Evolutionary conservation across 83 land plant species (phyloP).

Genomic region (Isoetes engelmannii): DNA sequence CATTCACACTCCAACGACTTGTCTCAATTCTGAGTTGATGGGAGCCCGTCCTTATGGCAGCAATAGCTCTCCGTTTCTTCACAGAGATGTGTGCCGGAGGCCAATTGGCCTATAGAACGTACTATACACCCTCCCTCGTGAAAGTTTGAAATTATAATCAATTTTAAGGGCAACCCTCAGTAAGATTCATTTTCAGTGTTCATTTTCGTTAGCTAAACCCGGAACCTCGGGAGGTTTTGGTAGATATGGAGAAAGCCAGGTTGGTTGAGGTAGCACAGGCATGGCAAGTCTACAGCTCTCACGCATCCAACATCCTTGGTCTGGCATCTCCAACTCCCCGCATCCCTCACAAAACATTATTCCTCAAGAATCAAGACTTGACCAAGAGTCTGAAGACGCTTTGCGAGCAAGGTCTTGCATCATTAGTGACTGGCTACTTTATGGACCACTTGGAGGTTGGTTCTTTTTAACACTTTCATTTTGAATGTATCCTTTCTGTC

Average conservation of each 20-base stretch:
- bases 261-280: constrained; percentile 18
- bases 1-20: too few species aligned
- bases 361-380: constrained; percentile 8
- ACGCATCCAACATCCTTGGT: constrained; percentile 7
- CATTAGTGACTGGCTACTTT: constrained; percentile 19
- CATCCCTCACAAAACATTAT: constrained; percentile 2
- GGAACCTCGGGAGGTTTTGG: background rate
- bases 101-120: too few species aligned
- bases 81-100: too few species aligned
- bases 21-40: too few species aligned
- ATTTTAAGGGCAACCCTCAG: too few species aligned
- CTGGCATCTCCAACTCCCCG: background rate
- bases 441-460: constrained; percentile 27
- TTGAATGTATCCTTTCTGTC: background rate
- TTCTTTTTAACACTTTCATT: background rate
- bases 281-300: constrained; percentile 19
- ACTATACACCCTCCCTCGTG: too few species aligned
- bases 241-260: constrained; percentile 10
- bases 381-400: constrained; percentile 18
- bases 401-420: constrained; percentile 27
- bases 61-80: too few species aligned
- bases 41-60: too few species aligned
- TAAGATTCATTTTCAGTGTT: too few species aligned
- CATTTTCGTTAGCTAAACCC: background rate
- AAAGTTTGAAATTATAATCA: too few species aligned